Base-by-base conservation (phyloP, 1,139 yeast genomes). In the Zygosaccharomyces sapae region DNA sequence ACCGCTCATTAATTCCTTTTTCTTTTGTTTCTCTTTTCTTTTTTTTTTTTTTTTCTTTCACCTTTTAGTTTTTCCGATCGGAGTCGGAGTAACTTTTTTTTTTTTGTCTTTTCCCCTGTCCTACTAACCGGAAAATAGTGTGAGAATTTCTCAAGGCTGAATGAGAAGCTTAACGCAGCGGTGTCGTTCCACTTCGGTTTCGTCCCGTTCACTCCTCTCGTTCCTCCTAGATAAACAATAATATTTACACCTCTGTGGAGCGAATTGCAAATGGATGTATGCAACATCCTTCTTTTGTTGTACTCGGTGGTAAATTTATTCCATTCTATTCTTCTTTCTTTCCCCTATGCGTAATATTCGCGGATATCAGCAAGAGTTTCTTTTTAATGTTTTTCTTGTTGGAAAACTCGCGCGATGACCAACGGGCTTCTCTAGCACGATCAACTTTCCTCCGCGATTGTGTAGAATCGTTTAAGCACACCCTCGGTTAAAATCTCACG, bases 351-450 rank as follows among this genome's bases (percentile, higher is more conserved):
- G 16, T 31, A 13, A 13, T 31, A 22, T 31, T 31, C 34, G 34
- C 34, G 34, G 34, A 31, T 22, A 22, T 22, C 25, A 22, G 25
- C 25, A 22, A 22, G 25, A 22, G 25, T 22, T 22, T 22, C 25
- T 22, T 22, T 22, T 22, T 22, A 22, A 22, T 22, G 25, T 22
- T 22, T n/a, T 18, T 16, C 13, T n/a, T 31, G 34, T 22, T 22
- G 18, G 33, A 38, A 38, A 25, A 38, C 41, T 38, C 41, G 41
- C 41, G 34, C 33, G 41, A 38, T 38, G 41, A 38, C 33, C 25
- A 22, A 13, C 33, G 34, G 41, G 25, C 25, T 22, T 22, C 25
- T 22, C 25, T 22, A 22, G 25, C 25, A 22, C 25, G 25, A 5
- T 22, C 22, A 38, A 20, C 34, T 18, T 27, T 38, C 34, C 39